Evolutionary conservation across 2,329 filamentous ascomycete genomes (phyloP).

Genomic region (Dothideomycetes sp.): DNA sequence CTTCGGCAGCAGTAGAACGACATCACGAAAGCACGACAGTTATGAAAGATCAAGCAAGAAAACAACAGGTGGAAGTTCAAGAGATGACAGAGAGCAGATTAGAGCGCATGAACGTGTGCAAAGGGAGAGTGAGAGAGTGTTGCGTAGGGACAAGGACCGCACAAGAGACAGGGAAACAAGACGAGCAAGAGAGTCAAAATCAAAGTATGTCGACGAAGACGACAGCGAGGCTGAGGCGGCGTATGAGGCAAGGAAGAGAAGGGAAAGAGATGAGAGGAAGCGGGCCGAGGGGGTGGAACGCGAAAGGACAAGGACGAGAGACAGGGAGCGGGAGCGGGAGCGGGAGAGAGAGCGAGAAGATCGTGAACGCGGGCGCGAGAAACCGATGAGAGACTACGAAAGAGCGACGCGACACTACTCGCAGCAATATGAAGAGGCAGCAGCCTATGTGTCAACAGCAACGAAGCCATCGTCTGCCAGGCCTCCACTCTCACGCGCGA

Average conservation of each 20-base stretch:
- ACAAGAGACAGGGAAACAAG: slow-evolving; percentile 32
- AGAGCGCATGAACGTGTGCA: slow-evolving; percentile 15
- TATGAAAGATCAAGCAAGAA: slow-evolving; percentile 30
- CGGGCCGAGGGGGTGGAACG: slow-evolving; percentile 19
- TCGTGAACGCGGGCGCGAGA: slow-evolving; percentile 15
- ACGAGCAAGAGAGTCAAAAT: slow-evolving; percentile 30
- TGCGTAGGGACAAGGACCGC: slow-evolving; percentile 19
- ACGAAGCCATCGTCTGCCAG: slow-evolving; percentile 19
- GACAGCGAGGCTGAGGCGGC: slow-evolving; percentile 22
- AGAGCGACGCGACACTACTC: slow-evolving; percentile 18
- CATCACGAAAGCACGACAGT: slow-evolving; percentile 31
- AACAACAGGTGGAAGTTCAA: slow-evolving; percentile 9
- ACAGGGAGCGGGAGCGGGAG: slow-evolving; percentile 7
- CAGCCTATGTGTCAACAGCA: slow-evolving; percentile 23
- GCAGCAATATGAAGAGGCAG: slow-evolving; percentile 18
- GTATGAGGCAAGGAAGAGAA: slow-evolving; percentile 22
- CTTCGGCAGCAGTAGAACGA: slow-evolving; percentile 26
- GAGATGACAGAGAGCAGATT: slow-evolving; percentile 18
- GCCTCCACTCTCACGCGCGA: slow-evolving; percentile 21
- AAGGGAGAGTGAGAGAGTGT: slow-evolving; percentile 27
- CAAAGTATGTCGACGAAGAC: slow-evolving; percentile 27
- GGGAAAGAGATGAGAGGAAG: slow-evolving; percentile 24
- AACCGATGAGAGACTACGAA: background rate
- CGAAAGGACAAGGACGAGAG: slow-evolving; percentile 8
- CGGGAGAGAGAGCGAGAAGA: slow-evolving; percentile 11